A percentile compares a stretch with the other conserved stretches of the same genome.
phyloP scores from a whole-genome alignment of 1,284 basidiomycete species.

The Trichosporon coremiiforme region DNA sequence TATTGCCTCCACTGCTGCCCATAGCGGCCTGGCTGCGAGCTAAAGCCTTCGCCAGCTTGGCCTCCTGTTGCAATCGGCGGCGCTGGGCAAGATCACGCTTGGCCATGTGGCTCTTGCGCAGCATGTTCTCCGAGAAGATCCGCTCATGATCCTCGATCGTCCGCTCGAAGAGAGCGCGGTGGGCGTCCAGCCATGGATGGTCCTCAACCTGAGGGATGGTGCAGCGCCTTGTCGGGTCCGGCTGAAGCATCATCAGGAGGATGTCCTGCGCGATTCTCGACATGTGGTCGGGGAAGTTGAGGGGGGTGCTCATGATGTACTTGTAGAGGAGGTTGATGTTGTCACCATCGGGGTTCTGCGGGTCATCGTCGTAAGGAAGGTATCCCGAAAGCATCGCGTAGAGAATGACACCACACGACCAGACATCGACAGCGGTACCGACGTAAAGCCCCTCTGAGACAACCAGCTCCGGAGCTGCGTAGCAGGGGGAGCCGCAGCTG shows the following conservation, averaged over 20 bases:
- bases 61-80: conserved; percentile 47
- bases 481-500: conserved; percentile 95
- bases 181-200: conserved; percentile 78
- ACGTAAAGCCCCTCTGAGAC: conserved; percentile 97
- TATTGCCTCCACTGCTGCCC: conserved; percentile 35
- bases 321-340: conserved; percentile 99
- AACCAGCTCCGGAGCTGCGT: conserved; percentile 98
- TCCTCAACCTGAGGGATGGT: conserved; percentile 74
- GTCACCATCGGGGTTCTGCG: conserved; percentile 96
- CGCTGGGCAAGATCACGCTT: conserved; percentile 61
- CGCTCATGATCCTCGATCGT: conserved; percentile 76
- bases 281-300: conserved; percentile 93
- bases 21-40: conserved; percentile 41
- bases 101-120: conserved; percentile 76
- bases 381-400: conserved; percentile 99
- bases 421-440: conserved; percentile 98
- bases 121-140: conserved; percentile 79
- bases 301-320: conserved; percentile 95
- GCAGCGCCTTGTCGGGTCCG: conserved; percentile 72
- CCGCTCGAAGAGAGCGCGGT: conserved; percentile 68
- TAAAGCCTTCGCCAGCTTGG: conserved; percentile 39
- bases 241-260: conserved; percentile 82
- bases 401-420: conserved; percentile 98
- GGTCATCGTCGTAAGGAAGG: conserved; percentile 99
- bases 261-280: conserved; percentile 74